phyloP scores from a whole-genome alignment of 768 basidiomycete species.

The Chalciporus piperatus region DNA sequence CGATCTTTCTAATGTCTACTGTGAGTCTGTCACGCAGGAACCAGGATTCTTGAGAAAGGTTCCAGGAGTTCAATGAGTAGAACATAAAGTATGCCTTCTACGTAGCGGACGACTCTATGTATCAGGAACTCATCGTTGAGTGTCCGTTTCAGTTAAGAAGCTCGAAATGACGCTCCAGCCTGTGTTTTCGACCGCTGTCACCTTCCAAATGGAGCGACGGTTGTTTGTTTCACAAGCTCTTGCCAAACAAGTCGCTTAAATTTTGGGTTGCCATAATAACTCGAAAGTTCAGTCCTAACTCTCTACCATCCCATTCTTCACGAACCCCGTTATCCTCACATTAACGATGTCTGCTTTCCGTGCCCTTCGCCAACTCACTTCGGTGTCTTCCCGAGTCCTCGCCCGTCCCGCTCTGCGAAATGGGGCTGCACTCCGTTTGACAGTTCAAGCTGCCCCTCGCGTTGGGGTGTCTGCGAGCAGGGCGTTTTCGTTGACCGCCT shows the following conservation, averaged over 20 bases:
- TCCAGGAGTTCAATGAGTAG: too few species aligned
- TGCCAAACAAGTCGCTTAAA: conserved; percentile 34
- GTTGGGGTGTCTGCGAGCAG: conserved; percentile 29
- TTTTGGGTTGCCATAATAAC: conserved; percentile 12
- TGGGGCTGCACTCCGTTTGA: conserved; percentile 19
- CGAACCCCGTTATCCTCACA: neutral
- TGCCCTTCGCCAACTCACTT: conserved; percentile 54
- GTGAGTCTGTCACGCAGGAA: too few species aligned
- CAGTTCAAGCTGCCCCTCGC: conserved; percentile 13
- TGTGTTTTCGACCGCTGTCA: neutral
- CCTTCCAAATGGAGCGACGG: conserved; percentile 15
- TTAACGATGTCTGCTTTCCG: conserved; percentile 61
- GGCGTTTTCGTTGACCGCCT: conserved; percentile 39
- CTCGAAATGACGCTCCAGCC: neutral
- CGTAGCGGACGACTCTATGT: too few species aligned
- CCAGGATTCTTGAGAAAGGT: too few species aligned
- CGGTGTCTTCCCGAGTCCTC: conserved; percentile 40
- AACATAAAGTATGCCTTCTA: too few species aligned
- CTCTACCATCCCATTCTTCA: neutral
- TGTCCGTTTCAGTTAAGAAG: neutral
- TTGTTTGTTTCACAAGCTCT: conserved; percentile 32
- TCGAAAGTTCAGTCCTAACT: neutral
- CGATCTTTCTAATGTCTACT: too few species aligned
- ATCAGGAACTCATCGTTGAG: too few species aligned
- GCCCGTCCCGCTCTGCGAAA: conserved; percentile 25